A percentile compares a stretch with the other conserved stretches of the same genome.
phyloP scores from a whole-genome alignment of 257 asterid genomes.

The Mitragyna speciosa region DNA sequence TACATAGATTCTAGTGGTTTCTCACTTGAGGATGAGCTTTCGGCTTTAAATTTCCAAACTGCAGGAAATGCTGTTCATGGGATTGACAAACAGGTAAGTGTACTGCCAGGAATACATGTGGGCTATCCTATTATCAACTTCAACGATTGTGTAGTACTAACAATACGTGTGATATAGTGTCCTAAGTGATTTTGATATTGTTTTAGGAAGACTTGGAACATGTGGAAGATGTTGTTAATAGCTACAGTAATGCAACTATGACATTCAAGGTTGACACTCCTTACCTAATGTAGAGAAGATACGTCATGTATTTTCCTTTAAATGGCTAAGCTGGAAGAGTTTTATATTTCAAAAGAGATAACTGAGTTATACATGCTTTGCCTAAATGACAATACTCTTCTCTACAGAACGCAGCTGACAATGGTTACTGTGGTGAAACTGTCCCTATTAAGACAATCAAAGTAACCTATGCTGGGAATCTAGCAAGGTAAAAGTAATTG shows the following conservation, averaged over 20 bases:
- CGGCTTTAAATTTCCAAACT: not conserved
- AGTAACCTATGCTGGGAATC: not conserved
- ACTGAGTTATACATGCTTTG: not conserved
- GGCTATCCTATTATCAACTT: too few relatives aligned
- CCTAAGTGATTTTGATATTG: not conserved
- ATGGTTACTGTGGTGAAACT: conserved; percentile 4
- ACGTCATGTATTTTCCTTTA: not conserved
- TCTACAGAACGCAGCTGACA: not conserved
- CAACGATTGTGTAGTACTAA: too few relatives aligned
- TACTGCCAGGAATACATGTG: not conserved
- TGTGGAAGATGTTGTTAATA: not conserved
- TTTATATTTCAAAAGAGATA: not conserved
- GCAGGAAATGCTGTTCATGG: not conserved
- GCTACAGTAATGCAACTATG: not conserved
- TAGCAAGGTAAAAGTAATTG: conserved; percentile 10
- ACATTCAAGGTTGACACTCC: not conserved
- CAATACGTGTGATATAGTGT: not conserved
- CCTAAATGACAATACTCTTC: conserved; percentile 8
- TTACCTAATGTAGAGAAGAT: not conserved
- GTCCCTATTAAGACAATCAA: not conserved
- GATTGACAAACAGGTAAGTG: conserved; percentile 10
- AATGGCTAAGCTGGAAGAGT: not conserved
- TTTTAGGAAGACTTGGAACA: conserved; percentile 11
- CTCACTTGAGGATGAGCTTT: not conserved
- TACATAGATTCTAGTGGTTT: not conserved